Evolutionary conservation across 169 alveolate species (phyloP), one percentile per base, ranked within the genome.

Genomic region (Eimeria necatrix): DNA sequence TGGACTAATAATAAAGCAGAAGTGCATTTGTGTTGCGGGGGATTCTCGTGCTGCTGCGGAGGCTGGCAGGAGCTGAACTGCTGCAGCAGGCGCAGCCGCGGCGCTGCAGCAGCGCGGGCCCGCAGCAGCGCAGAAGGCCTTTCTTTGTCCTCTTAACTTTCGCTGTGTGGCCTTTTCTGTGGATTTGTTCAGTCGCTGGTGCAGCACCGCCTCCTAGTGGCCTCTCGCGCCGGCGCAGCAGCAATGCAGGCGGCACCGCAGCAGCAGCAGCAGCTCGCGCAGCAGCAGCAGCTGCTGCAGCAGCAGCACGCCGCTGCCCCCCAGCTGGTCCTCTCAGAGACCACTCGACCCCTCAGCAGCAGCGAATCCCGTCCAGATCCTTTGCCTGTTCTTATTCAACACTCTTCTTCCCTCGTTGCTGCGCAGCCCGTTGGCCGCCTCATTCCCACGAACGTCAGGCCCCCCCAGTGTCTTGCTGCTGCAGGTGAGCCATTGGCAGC

Each of bases 391-490:
- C 24, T 70, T 14, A 48, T 64, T 7, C 24, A 49, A 52, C 94
- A 88, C 70, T 70, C 94, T 4, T 49, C 81, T 46, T 52, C 81
- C 20, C n/a, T 88, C 14, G 22, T 48, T 32, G 76, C 60, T 8
- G 61, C 84, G 1, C 84, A 64, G 59, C 94, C 94, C 8, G 24
- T 74, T 1, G 94, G 94, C 32, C 87, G 70, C 7, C 94, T 88
- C 41, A 70, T 88, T 56, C 94, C 94, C 49, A 68, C 85, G 9
- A 88, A 88, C 18, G 94, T 88, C 41, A 85, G 94, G 14, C 94
- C 94, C 0, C 94, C 94, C 9, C 94, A 88, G 64, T 60, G 81
- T 52, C 80, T 70, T 6, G 94, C 81, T 7, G 86, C 94, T 9
- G 85, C 94, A 41, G 94, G 94, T 88, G n/a, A n/a, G 80, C 14